These are phyloP conservation scores for Alliaria petiolata DNA, from an alignment of 345 rosid species.

Conservation along the genomic window DNA sequence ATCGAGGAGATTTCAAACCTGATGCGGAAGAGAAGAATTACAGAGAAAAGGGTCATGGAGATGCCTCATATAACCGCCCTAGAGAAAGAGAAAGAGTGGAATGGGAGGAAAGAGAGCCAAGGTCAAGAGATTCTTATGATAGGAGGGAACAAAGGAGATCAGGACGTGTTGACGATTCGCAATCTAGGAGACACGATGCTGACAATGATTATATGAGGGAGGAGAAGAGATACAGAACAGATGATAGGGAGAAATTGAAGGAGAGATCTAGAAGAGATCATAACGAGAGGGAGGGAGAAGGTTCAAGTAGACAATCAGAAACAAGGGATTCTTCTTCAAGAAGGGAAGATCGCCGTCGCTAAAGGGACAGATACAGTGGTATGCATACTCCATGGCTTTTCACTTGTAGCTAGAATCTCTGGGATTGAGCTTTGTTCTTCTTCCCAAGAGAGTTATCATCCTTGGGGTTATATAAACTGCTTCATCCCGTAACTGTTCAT, in stretches of 20 bases:
- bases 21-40: slow-evolving; percentile 23
- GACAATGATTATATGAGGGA: slow-evolving; percentile 35
- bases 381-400: not conserved
- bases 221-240: slow-evolving; percentile 41
- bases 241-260: slow-evolving; percentile 17
- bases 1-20: slow-evolving; percentile 29
- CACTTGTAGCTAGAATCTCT: not conserved
- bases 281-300: slow-evolving; percentile 29
- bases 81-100: slow-evolving; percentile 34
- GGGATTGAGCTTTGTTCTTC: slow-evolving; percentile 26
- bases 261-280: slow-evolving; percentile 29
- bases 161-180: slow-evolving; percentile 35
- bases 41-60: slow-evolving; percentile 31
- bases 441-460: slow-evolving; percentile 3
- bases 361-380: slow-evolving; percentile 23
- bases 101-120: slow-evolving; percentile 29
- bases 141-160: slow-evolving; percentile 33
- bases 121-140: slow-evolving; percentile 29
- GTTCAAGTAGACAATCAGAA: slow-evolving; percentile 39
- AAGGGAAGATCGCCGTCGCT: slow-evolving; percentile 25
- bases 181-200: slow-evolving; percentile 38
- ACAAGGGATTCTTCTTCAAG: slow-evolving; percentile 34
- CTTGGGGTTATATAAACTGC: not conserved
- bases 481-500: not conserved
- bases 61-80: slow-evolving; percentile 12